Base-by-base conservation (phyloP, 768 basidiomycete genomes). In the Daedaleopsis sinensis region DNA sequence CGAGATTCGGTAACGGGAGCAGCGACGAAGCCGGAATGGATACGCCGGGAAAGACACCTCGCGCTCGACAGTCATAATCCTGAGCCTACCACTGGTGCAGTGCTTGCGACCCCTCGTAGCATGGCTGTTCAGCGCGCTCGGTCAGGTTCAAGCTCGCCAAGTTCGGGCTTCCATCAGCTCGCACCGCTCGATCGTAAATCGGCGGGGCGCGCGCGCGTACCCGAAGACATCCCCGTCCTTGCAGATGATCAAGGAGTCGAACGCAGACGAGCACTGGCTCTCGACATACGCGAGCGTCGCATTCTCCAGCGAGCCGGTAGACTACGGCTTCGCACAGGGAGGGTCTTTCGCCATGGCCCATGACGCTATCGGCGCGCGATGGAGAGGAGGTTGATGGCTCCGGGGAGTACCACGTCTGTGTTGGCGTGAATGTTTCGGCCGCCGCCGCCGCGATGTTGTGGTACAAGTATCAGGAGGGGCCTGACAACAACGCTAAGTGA, bases 381-480 rank as follows among this genome's bases (percentile, higher is more conserved):
- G 55, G 52, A 13, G 52, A 59, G 13, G 44, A 55, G 10, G 37
- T 42, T 23, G 54, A 38, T 1, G 54, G 46, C 1, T 9, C 52
- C 35, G 38, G 59, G 50, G 18, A 62, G 51, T 70, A 70, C 39
- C 64, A 66, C 44, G 52, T 70, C 44, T 63, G 62, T 11, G 66
- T 67, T 11, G 65, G 67, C 15, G 61, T 70, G 21, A 67, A 70
- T 27, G 64, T 70, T 19, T 67, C 62, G 67, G 68, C 68, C 60
- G n/a, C n/a, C n/a, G n/a, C n/a, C n/a, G n/a, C 62, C 68, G 23
- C 62, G 51, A 23, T 62, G 49, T 10, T 64, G 58, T 19, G 63
- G 67, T 42, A 68, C 67, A 23, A 68, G 57, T 12, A 54, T 70
- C 15, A 51, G 67, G 50, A 53, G 67, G 36, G 67, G 67, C 19